Base-by-base conservation (phyloP, 2,329 filamentous ascomycete genomes). In the Apiospora aurea region DNA sequence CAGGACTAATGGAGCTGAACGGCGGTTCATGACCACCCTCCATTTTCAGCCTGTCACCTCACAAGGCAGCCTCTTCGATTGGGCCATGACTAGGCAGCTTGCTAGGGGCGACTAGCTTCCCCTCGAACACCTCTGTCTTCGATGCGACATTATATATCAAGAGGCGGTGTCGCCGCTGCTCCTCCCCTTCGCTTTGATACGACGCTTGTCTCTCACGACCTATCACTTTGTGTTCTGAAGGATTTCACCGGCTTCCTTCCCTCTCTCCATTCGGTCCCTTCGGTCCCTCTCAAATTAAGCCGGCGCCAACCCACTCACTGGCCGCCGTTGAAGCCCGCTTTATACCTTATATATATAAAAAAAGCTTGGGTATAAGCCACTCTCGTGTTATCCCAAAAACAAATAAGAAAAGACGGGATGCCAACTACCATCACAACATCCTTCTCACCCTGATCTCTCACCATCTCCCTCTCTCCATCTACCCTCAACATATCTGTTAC, bases 11-110 rank as follows among this genome's bases (percentile, higher is more conserved):
- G 46, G 68, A 69, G 68, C 73, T 72, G 73, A 67, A 70, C 70
- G 74, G 74, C 76, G 72, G 51, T 72, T 72, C 75, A 76, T 79
- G 78, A 80, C 76, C 78, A 79, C 77, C 78, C 74, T 74, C 71
- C 73, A 73, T 70, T n/a, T 71, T 72, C 74, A 75, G 72, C 73
- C 73, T 67, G 68, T 53, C 72, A 71, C 77, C 77, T 78, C 77
- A 79, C 78, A 79, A 81, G 80, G 80, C 79, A 79, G 75, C 77
- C 75, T 76, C 69, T 73, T 75, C 72, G 73, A 73, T 68, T 68
- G 66, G 66, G 44, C 43, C 66, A 64, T 72, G 74, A 74, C 77
- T 79, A 77, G 79, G 78, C 82, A 80, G 82, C 80, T 80, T 75
- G 78, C 74, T 73, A 69, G 71, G 70, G 72, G 67, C 72, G 68